phyloP scores from a whole-genome alignment of 306 rosid genomes.

The Cucurbita maxima region DNA sequence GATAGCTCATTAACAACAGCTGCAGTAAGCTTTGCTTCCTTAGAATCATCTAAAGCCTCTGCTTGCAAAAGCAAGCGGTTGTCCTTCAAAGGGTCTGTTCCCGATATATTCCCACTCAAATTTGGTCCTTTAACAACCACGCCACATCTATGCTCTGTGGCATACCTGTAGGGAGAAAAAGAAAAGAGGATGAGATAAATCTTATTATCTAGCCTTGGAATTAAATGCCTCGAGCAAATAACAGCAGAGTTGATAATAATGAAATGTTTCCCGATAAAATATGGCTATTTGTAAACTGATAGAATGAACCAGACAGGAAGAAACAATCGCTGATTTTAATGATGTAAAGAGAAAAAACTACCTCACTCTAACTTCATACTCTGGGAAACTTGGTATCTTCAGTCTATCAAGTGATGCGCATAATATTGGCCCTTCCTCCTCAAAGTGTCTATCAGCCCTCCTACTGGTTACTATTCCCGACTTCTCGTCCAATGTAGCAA shows the following conservation, averaged over 20 bases:
- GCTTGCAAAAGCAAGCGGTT: conserved; percentile 83
- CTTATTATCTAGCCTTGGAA: background rate
- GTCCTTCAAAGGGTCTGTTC: conserved; percentile 88
- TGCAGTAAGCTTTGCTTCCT: conserved; percentile 77
- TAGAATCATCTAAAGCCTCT: conserved; percentile 68
- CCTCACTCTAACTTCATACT: conserved; percentile 96
- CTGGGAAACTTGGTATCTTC: conserved; percentile 81
- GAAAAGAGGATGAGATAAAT: background rate
- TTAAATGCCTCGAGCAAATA: background rate
- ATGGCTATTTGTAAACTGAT: background rate
- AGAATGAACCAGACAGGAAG: background rate
- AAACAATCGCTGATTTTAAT: background rate
- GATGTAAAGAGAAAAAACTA: background rate
- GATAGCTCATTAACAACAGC: conserved; percentile 71
- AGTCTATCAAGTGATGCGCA: conserved; percentile 81
- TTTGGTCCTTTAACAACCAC: conserved; percentile 89
- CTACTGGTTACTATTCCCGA: conserved; percentile 66
- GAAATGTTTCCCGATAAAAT: background rate
- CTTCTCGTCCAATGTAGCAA: conserved; percentile 83
- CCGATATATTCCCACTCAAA: conserved; percentile 89
- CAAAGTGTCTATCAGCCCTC: conserved; percentile 95
- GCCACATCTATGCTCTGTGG: conserved; percentile 97
- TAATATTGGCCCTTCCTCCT: conserved; percentile 86
- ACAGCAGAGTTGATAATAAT: background rate
- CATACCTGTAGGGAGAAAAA: conserved; percentile 42